A percentile compares a stretch with the other conserved stretches of the same genome.
Conservation (phyloP, 441 rosid species). For the Monsonia emarginata region DNA sequence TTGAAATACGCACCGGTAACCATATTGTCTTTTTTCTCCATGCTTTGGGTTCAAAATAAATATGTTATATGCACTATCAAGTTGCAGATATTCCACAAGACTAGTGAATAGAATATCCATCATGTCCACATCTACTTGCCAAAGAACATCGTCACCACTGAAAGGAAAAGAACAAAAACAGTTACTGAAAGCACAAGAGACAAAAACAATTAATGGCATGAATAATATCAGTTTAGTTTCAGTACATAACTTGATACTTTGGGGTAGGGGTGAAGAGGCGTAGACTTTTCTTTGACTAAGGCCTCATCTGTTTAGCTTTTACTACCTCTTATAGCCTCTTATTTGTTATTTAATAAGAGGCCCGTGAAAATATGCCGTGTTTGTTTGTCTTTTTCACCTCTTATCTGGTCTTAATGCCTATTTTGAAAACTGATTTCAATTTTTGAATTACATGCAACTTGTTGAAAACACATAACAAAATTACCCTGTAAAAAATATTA, state of each 20-base stretch:
- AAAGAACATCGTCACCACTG: slow-evolving; percentile 54
- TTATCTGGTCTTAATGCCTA: too few relatives aligned
- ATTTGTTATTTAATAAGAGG: too few relatives aligned
- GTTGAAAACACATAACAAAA: too few relatives aligned
- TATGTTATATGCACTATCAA: slow-evolving; percentile 74
- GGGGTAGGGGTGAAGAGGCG: not conserved
- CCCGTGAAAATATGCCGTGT: too few relatives aligned
- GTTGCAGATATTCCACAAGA: slow-evolving; percentile 82
- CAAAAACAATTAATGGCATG: slow-evolving; percentile 11
- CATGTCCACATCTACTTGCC: slow-evolving; percentile 89
- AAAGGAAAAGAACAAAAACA: slow-evolving; percentile 17
- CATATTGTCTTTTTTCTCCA: slow-evolving; percentile 48
- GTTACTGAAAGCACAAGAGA: slow-evolving; percentile 16
- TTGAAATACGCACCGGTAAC: slow-evolving; percentile 56
- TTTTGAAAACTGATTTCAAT: too few relatives aligned
- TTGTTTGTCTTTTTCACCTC: too few relatives aligned
- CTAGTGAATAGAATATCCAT: slow-evolving; percentile 75
- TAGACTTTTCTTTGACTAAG: too few relatives aligned
- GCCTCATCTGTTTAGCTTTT: too few relatives aligned
- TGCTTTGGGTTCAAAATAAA: slow-evolving; percentile 75
- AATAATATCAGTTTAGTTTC: not conserved
- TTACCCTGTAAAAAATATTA: too few relatives aligned
- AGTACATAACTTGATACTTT: not conserved
- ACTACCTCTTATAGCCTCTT: too few relatives aligned
- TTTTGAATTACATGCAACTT: too few relatives aligned